phyloP scores from a whole-genome alignment of 192 early-diverging fungal species.

The Physocladia obscura region DNA sequence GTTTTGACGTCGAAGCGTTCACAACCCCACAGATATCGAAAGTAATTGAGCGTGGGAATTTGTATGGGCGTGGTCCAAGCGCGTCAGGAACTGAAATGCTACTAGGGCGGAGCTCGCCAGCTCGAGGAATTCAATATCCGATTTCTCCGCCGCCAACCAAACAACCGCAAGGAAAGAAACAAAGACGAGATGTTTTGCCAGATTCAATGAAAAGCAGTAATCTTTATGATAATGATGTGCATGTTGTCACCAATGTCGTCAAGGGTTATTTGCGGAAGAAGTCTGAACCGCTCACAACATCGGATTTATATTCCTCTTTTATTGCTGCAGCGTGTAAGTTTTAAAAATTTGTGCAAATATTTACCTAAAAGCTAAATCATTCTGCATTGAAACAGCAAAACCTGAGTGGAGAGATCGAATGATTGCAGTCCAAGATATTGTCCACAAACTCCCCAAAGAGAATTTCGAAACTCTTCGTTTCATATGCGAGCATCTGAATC shows the following conservation, averaged over 20 bases:
- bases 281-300: constrained; percentile 46
- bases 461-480: constrained; percentile 51
- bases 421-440: constrained; percentile 56
- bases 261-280: constrained; percentile 51
- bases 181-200: not conserved
- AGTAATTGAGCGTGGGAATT: constrained; percentile 5
- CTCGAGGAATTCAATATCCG: too few species aligned
- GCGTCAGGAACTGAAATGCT: constrained; percentile 8
- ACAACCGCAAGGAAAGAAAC: not conserved
- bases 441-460: constrained; percentile 45
- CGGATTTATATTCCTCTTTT: constrained; percentile 49
- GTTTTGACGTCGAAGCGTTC: constrained; percentile 12
- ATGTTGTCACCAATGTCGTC: constrained; percentile 54
- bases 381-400: too few species aligned
- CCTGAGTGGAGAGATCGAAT: constrained; percentile 53
- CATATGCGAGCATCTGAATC: constrained; percentile 51
- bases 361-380: too few species aligned
- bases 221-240: constrained; percentile 58
- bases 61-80: not conserved
- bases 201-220: constrained; percentile 14
- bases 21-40: constrained; percentile 13
- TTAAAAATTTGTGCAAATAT: too few species aligned
- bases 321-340: constrained; percentile 49
- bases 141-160: constrained; percentile 12
- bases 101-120: constrained; percentile 21